These are phyloP conservation scores for Stylonectria norvegica DNA, from an alignment of 2,329 filamentous ascomycete species.

Conservation along the genomic window DNA sequence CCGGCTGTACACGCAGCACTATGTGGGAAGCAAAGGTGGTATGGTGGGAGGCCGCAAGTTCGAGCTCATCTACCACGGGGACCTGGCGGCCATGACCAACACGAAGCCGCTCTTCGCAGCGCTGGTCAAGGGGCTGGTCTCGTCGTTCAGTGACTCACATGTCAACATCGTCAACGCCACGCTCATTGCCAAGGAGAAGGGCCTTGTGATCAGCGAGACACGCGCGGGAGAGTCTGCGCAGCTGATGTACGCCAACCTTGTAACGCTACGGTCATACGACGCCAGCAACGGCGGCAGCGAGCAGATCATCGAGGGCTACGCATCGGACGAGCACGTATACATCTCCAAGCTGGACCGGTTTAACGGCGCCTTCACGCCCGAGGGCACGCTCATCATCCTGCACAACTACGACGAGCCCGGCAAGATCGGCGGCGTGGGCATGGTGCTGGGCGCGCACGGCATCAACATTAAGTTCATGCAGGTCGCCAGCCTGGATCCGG, in stretches of 20 bases:
- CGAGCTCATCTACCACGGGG: constrained; percentile 74
- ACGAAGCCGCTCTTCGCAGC: constrained; percentile 78
- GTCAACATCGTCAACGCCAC: constrained; percentile 83
- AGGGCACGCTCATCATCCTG: constrained; percentile 72
- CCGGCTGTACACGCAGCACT: constrained; percentile 75
- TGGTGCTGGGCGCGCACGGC: constrained; percentile 62
- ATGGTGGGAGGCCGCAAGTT: constrained; percentile 63
- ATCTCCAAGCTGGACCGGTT: constrained; percentile 74
- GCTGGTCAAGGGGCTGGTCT: constrained; percentile 71
- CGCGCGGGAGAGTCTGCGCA: constrained; percentile 60
- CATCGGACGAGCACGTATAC: constrained; percentile 59
- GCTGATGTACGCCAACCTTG: constrained; percentile 64
- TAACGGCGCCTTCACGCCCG: constrained; percentile 67
- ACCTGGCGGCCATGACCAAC: constrained; percentile 66
- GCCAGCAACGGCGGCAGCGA: constrained; percentile 29
- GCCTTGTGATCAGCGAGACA: constrained; percentile 73
- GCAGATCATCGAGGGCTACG: constrained; percentile 62
- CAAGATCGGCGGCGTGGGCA: constrained; percentile 78
- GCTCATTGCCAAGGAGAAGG: constrained; percentile 71
- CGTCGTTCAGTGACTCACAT: constrained; percentile 63
- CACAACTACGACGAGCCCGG: constrained; percentile 79
- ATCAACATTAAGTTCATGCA: constrained; percentile 83
- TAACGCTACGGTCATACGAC: constrained; percentile 60
- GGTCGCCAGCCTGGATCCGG: constrained; percentile 53
- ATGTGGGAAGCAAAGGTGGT: constrained; percentile 40